phyloP scores from a whole-genome alignment of 345 rosid species.

The Camelina hispida region DNA sequence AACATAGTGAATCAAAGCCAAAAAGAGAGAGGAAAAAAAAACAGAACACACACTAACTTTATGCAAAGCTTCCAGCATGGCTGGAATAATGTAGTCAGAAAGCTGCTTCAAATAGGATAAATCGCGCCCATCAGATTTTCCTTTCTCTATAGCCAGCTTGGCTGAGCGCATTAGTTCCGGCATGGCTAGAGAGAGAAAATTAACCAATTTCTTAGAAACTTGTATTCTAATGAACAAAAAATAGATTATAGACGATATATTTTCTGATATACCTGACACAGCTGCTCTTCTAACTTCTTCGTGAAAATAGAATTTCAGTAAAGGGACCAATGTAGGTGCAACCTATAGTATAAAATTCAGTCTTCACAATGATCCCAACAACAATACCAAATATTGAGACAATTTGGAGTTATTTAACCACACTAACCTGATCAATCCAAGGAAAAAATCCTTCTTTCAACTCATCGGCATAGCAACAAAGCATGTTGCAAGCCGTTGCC shows the following conservation, averaged over 20 bases:
- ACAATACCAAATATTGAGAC: constrained; percentile 15
- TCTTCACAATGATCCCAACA: background rate
- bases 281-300: constrained; percentile 99
- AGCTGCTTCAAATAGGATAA: constrained; percentile 90
- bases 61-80: constrained; percentile 91
- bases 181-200: constrained; percentile 66
- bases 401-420: constrained; percentile 13
- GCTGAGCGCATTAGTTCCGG: constrained; percentile 96
- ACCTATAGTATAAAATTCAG: constrained; percentile 58
- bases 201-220: constrained; percentile 23
- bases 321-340: constrained; percentile 94
- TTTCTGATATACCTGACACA: constrained; percentile 77
- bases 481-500: constrained; percentile 99
- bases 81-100: constrained; percentile 92
- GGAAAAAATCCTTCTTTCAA: constrained; percentile 99
- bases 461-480: constrained; percentile 99
- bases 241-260: background rate
- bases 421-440: constrained; percentile 93
- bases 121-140: constrained; percentile 81
- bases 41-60: constrained; percentile 58
- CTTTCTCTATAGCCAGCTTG: constrained; percentile 95
- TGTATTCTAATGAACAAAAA: background rate
- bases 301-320: constrained; percentile 97
- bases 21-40: background rate
- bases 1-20: constrained; percentile 4